Base-by-base conservation (phyloP, 192 early-diverging fungal species). In the Entomortierella lignicola region DNA sequence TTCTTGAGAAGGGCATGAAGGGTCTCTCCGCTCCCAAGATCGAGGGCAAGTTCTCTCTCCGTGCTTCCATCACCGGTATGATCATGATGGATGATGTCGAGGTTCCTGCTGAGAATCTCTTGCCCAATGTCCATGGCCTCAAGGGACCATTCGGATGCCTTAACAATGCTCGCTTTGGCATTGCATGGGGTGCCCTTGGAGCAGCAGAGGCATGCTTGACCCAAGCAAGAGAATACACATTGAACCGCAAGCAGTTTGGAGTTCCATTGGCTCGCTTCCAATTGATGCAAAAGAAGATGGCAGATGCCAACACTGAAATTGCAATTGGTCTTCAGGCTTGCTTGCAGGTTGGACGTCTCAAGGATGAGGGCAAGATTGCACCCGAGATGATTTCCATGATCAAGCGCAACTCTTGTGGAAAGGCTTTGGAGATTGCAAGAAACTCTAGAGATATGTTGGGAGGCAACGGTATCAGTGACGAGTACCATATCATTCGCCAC, bases 1-100 rank as follows among this genome's bases (percentile, higher is more conserved):
- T 99, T 41, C 85, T 99, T 23, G 97, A 99, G 77, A 94, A 94
- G 83, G 93, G 91, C n/a, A 96, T 97, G 95, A 88, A 92, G 81
- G 97, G 97, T 11, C 81, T 99, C 25, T 86, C 85, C 21, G 89
- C 97, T 0, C 96, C 97, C 13, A 86, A 86, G 18, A 99, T 99
- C 72, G 88, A 98, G 59, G 97, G 96, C 64, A 99, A 99, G 71
- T 94, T 98, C 83, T 95, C 96, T 0, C 88, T 99, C 31, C 89
- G 97, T 34, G 96, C 96, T 6, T 97, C 96, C 8, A 87, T 90
- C 61, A 99, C 97, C 0, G 97, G 97, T 29, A 97, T 97, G 95
- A 98, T 99, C 79, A 92, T 95, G 92, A 97, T 99, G 96, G 96
- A 99, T 69, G 93, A 97, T 65, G 97, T 99, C 30, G 90, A 93